Conservation (phyloP, 139 green algal genomes). For the Haematococcus lacustris region DNA sequence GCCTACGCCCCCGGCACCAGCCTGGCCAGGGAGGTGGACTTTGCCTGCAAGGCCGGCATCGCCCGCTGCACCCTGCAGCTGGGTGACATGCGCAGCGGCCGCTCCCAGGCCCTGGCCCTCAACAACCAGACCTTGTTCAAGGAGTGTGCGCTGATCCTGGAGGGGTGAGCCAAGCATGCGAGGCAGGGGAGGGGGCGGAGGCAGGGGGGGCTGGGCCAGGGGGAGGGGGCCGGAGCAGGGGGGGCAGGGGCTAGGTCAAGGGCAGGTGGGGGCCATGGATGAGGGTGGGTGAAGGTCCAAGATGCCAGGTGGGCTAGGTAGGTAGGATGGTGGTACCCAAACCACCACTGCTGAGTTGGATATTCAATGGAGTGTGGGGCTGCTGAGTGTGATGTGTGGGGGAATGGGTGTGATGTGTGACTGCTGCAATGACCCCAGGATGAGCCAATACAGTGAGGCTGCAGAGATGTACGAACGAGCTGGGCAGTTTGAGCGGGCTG, state of each 20-base stretch:
- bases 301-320: too few species aligned
- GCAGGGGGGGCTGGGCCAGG: too few species aligned
- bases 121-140: constrained; percentile 49
- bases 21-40: constrained; percentile 15
- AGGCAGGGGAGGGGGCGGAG: too few species aligned
- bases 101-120: constrained; percentile 38
- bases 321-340: too few species aligned
- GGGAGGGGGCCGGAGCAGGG: too few species aligned
- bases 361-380: too few species aligned
- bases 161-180: constrained; percentile 35
- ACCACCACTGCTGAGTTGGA: too few species aligned
- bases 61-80: constrained; percentile 53
- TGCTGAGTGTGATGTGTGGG: too few species aligned
- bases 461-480: constrained; percentile 73
- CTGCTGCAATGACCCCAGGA: constrained; percentile 1
- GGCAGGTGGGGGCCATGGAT: too few species aligned
- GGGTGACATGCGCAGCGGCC: constrained; percentile 56
- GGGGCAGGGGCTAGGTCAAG: too few species aligned
- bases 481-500: constrained; percentile 62
- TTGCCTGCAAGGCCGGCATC: constrained; percentile 38
- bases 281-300: too few species aligned
- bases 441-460: constrained; percentile 46
- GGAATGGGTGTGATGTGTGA: too few species aligned
- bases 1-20: not conserved
- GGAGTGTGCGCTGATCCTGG: constrained; percentile 68